phyloP scores from a whole-genome alignment of 2,329 filamentous ascomycete species.

The Microdochium nivale region DNA sequence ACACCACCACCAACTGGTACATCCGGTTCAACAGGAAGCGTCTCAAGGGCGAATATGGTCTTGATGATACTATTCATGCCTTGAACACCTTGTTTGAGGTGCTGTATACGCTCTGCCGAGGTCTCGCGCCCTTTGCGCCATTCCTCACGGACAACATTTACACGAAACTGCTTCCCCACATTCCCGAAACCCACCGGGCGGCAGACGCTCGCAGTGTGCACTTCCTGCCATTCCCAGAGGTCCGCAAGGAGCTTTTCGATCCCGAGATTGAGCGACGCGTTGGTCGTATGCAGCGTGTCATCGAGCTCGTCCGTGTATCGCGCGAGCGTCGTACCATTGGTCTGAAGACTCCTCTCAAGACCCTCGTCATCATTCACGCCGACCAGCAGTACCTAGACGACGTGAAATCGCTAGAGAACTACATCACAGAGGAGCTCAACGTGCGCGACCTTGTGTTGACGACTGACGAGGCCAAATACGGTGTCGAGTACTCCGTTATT shows the following conservation, averaged over 20 bases:
- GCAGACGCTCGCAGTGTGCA: slow-evolving; percentile 81
- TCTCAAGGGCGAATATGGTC: slow-evolving; percentile 60
- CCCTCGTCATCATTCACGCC: slow-evolving; percentile 78
- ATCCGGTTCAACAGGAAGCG: slow-evolving; percentile 86
- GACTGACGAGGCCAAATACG: slow-evolving; percentile 81
- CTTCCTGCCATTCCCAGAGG: slow-evolving; percentile 84
- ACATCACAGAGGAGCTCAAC: slow-evolving; percentile 88
- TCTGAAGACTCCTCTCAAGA: slow-evolving; percentile 85
- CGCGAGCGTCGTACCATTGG: slow-evolving; percentile 78
- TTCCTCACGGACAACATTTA: slow-evolving; percentile 97
- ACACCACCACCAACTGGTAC: slow-evolving; percentile 98
- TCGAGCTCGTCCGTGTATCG: slow-evolving; percentile 80
- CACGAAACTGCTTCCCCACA: slow-evolving; percentile 69
- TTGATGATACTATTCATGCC: slow-evolving; percentile 80
- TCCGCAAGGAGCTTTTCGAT: slow-evolving; percentile 82
- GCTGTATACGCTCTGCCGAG: slow-evolving; percentile 78
- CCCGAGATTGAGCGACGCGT: slow-evolving; percentile 79
- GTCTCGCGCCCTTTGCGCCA: slow-evolving; percentile 87
- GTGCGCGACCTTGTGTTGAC: slow-evolving; percentile 77
- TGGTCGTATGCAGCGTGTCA: slow-evolving; percentile 87
- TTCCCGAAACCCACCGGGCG: slow-evolving; percentile 60
- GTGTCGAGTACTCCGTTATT: slow-evolving; percentile 81
- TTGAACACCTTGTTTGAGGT: slow-evolving; percentile 93
- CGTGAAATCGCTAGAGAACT: slow-evolving; percentile 74
- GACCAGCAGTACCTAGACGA: slow-evolving; percentile 80